These are phyloP conservation scores for Solanum hybrid DNA, from an alignment of 305 asterid genomes.

Conservation along the genomic window DNA sequence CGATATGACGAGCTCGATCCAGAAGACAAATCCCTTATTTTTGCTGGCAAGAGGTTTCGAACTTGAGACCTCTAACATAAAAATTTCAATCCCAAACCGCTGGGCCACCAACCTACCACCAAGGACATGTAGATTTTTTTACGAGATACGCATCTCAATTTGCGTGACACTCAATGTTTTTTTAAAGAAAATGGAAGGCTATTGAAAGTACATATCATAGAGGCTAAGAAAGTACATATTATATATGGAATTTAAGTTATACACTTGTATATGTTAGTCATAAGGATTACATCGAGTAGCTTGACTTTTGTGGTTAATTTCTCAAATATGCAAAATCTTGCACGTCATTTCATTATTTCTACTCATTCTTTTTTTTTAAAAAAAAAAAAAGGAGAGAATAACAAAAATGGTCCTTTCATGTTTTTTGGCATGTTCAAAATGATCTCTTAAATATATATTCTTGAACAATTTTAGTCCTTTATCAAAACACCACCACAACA, in stretches of 20 bases:
- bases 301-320: background rate
- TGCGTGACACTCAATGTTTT: background rate
- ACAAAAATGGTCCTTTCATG: background rate
- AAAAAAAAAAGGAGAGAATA: background rate
- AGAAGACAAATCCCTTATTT: fast-evolving
- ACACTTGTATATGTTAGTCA: background rate
- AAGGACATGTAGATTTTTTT: background rate
- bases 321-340: background rate
- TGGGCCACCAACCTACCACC: no score
- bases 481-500: background rate
- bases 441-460: background rate
- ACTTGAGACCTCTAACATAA: no score
- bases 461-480: background rate
- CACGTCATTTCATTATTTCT: background rate
- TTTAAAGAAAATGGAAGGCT: background rate
- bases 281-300: background rate
- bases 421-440: background rate
- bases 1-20: background rate
- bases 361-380: background rate
- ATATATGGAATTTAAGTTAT: no score
- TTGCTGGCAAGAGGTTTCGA: fast-evolving
- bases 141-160: background rate
- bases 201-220: background rate
- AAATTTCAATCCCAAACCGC: fast-evolving
- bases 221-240: background rate